Conservation (phyloP, 371 early-diverging fungal genomes). For the Dinochytrium kinnereticum region DNA sequence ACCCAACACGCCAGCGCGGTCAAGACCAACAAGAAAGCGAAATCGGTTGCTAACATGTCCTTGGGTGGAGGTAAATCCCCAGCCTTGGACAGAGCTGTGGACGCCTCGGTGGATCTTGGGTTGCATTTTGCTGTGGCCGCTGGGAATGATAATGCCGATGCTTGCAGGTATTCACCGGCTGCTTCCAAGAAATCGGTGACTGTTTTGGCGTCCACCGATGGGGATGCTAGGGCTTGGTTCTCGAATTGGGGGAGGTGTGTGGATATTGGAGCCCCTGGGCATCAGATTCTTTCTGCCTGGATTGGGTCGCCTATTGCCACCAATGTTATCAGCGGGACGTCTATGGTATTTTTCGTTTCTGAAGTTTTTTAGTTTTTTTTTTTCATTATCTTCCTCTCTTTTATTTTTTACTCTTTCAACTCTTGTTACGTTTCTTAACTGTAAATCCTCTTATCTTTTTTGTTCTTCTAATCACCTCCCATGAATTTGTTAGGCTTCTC, state of each 20-base stretch:
- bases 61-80: constrained; percentile 57
- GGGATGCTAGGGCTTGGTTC: constrained; percentile 69
- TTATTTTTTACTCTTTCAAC: too few species aligned
- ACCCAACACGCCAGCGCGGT: constrained; percentile 22
- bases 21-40: constrained; percentile 18
- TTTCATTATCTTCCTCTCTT: too few species aligned
- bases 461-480: not conserved
- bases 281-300: constrained; percentile 45
- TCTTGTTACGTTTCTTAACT: not conserved
- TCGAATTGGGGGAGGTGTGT: constrained; percentile 78
- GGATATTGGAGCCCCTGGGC: constrained; percentile 46
- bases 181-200: constrained; percentile 56
- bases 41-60: constrained; percentile 61
- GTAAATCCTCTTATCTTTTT: not conserved
- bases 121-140: constrained; percentile 53
- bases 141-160: constrained; percentile 60
- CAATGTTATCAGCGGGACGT: constrained; percentile 48
- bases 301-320: constrained; percentile 31
- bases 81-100: constrained; percentile 56
- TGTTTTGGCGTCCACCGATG: constrained; percentile 64
- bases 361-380: not conserved
- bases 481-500: constrained; percentile 50
- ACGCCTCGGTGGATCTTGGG: constrained; percentile 51
- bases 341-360: constrained; percentile 42
- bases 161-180: constrained; percentile 55